Base-by-base conservation (phyloP, 805 yeast species). In the Ogataea methylovora region DNA sequence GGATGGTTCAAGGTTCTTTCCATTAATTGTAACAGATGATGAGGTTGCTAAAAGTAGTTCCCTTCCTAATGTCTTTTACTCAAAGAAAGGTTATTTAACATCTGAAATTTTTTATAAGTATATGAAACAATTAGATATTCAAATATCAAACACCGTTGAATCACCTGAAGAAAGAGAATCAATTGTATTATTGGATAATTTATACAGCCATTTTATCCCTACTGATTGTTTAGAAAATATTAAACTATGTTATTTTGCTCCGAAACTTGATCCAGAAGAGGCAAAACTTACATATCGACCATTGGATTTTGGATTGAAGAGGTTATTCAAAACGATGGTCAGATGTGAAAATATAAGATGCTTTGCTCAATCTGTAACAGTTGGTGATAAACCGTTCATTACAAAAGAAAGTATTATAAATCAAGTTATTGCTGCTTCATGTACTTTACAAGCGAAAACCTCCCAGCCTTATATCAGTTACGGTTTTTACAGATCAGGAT, bases 201-300 rank as follows among this genome's bases (percentile, higher is more conserved):
- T 61, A 10, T 48, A 59, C 39, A 45, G 58, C 2, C 70, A 65
- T 41, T 53, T 60, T 24, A 43, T 61, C 13, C 61, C 65, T 4
- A 44, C 49, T 5, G 52, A 55, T 8, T 29, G 39, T 1, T 44
- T 63, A 8, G 18, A 37, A 2, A 49, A 53, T 33, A 48, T 64
- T 30, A 43, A 48, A 8, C 34, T 64, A 4, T 37, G 50, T 6
- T 65, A 57, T 44, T 52, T 58, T 39, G 38, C 48, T 11, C 25
- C 35, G 12, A 8, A 21, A 13, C 22, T 25, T 32, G 18, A 17
- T 28, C 22, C 27, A 24, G n/a, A 8, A 33, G 39, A 32, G 21
- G 13, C 24, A 28, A 19, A 26, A 27, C 12, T 18, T 33, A 15
- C 17, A 25, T 50, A 50, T 29, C 39, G 51, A 20, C 66, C 66